A percentile compares a stretch with the other conserved stretches of the same genome.
These are phyloP conservation scores for Penstemon eatonii DNA, from an alignment of 257 asterid species.

Conservation along the genomic window DNA sequence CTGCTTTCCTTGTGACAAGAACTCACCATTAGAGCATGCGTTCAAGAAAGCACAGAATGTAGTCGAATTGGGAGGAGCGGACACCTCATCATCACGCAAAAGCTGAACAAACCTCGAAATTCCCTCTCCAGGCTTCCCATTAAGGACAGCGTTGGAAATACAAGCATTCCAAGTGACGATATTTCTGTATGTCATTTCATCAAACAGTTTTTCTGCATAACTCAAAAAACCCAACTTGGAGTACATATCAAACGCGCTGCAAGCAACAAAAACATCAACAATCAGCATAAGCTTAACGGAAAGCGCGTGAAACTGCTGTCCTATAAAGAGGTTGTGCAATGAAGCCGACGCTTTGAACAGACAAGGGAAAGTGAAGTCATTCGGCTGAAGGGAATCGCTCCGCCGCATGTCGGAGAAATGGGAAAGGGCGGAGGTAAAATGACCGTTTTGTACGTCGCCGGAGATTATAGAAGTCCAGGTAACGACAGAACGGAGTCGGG, in stretches of 20 bases:
- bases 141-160: constrained; percentile 64
- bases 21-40: constrained; percentile 65
- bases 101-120: constrained; percentile 55
- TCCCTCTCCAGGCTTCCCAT: constrained; percentile 50
- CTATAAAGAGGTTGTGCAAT: constrained; percentile 44
- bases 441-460: constrained; percentile 81
- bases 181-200: constrained; percentile 66
- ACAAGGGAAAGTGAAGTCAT: constrained; percentile 87
- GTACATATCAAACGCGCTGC: constrained; percentile 88
- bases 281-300: constrained; percentile 51
- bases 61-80: constrained; percentile 55
- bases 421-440: constrained; percentile 49
- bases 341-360: constrained; percentile 72
- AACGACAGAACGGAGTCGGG: constrained; percentile 74
- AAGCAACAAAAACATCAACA: constrained; percentile 66
- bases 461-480: constrained; percentile 86
- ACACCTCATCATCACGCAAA: constrained; percentile 36
- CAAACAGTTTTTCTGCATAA: constrained; percentile 66
- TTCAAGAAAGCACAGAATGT: constrained; percentile 78
- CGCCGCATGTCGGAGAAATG: constrained; percentile 59
- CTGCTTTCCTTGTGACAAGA: constrained; percentile 60
- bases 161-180: constrained; percentile 86
- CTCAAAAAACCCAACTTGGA: constrained; percentile 37
- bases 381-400: constrained; percentile 55
- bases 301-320: constrained; percentile 66